Conservation (phyloP, 257 asterid species). For the Linaria vulgaris region DNA sequence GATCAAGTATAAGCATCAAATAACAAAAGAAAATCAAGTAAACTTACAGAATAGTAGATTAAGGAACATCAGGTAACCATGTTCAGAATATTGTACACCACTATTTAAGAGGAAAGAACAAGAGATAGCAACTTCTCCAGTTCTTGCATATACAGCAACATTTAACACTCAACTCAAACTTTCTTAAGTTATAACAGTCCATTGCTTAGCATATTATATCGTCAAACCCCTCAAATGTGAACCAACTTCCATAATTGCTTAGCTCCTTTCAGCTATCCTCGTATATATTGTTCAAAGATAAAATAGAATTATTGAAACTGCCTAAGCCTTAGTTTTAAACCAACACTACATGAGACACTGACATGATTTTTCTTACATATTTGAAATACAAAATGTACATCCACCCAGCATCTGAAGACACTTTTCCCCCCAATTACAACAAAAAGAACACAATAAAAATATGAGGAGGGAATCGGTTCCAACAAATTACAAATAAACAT, state of each 20-base stretch:
- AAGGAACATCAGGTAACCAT: background rate
- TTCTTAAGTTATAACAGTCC: constrained; percentile 4
- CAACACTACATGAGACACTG: background rate
- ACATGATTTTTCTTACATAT: constrained; percentile 14
- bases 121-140: background rate
- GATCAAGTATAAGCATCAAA: constrained; percentile 4
- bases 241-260: background rate
- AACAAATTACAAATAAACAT: constrained; percentile 14
- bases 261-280: constrained; percentile 12
- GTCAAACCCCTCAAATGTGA: constrained; percentile 19
- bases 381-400: constrained; percentile 17
- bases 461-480: background rate
- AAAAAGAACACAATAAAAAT: background rate
- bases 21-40: constrained; percentile 19
- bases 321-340: background rate
- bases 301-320: background rate
- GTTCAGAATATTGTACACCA: background rate
- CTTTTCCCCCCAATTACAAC: constrained; percentile 17
- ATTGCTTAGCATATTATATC: background rate
- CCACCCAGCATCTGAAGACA: constrained; percentile 14
- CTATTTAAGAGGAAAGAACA: background rate
- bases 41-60: constrained; percentile 2
- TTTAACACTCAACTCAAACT: background rate
- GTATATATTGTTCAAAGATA: constrained; percentile 9
- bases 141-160: constrained; percentile 6